Base-by-base conservation (phyloP, 1,139 yeast species). In the Geotrichum restrictum region DNA sequence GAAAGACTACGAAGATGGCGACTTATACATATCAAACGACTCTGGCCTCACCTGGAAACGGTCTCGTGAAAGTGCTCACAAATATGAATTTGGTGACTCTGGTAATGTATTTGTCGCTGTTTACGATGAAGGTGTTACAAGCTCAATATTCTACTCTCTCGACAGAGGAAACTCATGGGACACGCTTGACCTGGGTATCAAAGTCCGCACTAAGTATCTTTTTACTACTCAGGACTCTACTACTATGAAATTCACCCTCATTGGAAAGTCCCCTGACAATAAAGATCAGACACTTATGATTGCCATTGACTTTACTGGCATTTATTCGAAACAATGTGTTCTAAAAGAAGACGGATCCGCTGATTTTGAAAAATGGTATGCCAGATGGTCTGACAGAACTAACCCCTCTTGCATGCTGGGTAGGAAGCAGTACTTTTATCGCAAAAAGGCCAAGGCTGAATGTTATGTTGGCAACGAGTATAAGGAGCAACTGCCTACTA, bases 151-250 rank as follows among this genome's bases (percentile, higher is more conserved):
- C 56, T 88, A 74, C 62, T 86, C 96, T 0, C 66, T 84, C 41
- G 89, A 88, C 64, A 93, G 87, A 64, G 96, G 95, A 34, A 64
- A 70, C 18, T 68, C 82, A 1, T 89, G 95, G 94, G 60, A 67
- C 1, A 71, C 73, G 22, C 67, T 73, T 24, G 71, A 75, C 16
- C 65, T 88, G n/a, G 82, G 80, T n/a, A 57, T 60, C 8, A 60
- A 74, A 0, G 61, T 83, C 5, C 61, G 70, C 24, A 85, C 88
- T 1, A 56, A 70, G 13, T 64, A 65, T 21, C 63, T 85, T 18
- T 68, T 80, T 1, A 80, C 91, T 0, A 79, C 87, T 1, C 76
- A 82, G n/a, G 96, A 87, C 68, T 88, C 94, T 1, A 78, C 93
- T 0, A 80, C 89, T 0, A 71, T 76, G 32, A 77, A 77, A 54